Conservation (phyloP, 1,284 basidiomycete genomes). For the Melampsora abietis-canadensis region DNA sequence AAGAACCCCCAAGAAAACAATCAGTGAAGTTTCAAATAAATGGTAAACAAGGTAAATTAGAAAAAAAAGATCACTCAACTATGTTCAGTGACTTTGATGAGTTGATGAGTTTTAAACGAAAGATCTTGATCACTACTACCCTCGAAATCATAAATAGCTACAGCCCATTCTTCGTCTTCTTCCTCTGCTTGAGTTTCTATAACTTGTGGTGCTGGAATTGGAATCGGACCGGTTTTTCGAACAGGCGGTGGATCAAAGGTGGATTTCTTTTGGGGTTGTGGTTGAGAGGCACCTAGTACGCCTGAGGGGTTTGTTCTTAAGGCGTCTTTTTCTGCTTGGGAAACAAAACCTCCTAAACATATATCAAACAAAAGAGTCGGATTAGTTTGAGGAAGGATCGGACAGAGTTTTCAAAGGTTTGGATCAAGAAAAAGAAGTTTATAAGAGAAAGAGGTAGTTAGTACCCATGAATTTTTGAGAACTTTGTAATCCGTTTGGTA, state of each 20-base stretch:
- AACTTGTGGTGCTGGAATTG: background rate
- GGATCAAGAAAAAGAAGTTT: background rate
- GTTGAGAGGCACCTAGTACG: background rate
- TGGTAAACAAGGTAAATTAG: background rate
- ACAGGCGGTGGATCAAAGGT: constrained; percentile 35
- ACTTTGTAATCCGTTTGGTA: background rate
- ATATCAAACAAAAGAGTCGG: constrained; percentile 3
- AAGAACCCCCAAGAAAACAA: background rate
- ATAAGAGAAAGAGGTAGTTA: background rate
- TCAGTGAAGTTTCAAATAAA: background rate
- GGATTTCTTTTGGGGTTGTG: background rate
- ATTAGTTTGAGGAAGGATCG: background rate
- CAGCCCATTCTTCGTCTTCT: constrained; percentile 31
- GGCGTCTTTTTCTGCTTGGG: constrained; percentile 11
- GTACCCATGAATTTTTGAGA: constrained; percentile 34
- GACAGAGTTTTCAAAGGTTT: background rate
- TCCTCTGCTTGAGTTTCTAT: background rate
- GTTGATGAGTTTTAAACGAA: constrained; percentile 38
- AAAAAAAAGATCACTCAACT: constrained; percentile 16
- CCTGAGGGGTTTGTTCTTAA: background rate
- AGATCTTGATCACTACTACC: constrained; percentile 34
- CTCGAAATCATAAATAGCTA: constrained; percentile 42
- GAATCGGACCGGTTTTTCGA: constrained; percentile 8
- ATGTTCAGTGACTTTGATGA: constrained; percentile 42
- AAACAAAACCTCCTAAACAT: background rate